Evolutionary conservation across 148 eudicot species (phyloP).

Genomic region (Euryodendron excelsum): DNA sequence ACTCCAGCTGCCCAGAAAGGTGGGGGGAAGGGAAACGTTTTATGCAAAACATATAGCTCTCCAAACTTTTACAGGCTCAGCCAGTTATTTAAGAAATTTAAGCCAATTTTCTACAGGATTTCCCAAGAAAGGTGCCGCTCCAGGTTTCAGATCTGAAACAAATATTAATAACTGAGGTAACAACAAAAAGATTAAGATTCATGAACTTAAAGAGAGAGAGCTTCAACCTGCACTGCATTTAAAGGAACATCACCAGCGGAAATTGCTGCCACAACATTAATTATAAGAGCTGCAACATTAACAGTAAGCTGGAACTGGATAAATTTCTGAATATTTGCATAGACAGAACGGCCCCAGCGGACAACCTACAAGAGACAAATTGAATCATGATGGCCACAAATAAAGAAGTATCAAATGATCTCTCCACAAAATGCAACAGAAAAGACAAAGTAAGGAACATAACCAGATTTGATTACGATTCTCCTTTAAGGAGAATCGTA

Average conservation of each 20-base stretch:
- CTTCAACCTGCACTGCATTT: slow-evolving; percentile 76
- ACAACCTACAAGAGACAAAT: slow-evolving; percentile 58
- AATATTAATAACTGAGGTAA: not conserved
- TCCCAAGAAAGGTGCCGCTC: not conserved
- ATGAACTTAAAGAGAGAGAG: not conserved
- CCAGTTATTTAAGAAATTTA: not conserved
- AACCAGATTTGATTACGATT: not conserved
- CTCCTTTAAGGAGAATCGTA: not conserved
- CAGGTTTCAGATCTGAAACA: not conserved
- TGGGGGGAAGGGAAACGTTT: too few species aligned
- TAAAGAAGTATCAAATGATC: not conserved
- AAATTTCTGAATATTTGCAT: slow-evolving; percentile 91
- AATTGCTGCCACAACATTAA: slow-evolving; percentile 87
- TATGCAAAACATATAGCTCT: not conserved
- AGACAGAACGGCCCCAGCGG: slow-evolving; percentile 95
- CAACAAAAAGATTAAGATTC: not conserved
- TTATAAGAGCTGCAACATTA: slow-evolving; percentile 85
- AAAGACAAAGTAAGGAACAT: not conserved
- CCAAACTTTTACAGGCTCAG: not conserved
- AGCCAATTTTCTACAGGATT: not conserved
- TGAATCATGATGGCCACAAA: not conserved
- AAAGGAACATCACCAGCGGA: slow-evolving; percentile 84
- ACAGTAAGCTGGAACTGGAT: slow-evolving; percentile 99
- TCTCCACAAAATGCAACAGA: not conserved
- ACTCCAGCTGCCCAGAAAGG: too few species aligned